Percentiles rank a stretch among this genome's conserved stretches.
These are phyloP conservation scores for Echium plantagineum DNA, from an alignment of 257 asterid genomes.

Conservation along the genomic window DNA sequence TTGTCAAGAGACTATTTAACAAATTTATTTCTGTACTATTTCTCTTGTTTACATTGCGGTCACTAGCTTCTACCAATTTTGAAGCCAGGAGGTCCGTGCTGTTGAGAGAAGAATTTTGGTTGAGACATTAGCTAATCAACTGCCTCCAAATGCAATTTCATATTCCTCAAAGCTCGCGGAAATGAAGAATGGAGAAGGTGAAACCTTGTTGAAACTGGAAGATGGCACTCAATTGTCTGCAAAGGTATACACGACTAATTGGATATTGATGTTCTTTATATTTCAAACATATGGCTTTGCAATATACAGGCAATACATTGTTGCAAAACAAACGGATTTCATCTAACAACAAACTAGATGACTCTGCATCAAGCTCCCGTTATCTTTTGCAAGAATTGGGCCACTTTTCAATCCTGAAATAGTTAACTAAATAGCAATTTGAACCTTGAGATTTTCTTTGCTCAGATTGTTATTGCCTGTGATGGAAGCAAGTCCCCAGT, in stretches of 20 bases:
- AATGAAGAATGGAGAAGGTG: slow-evolving; percentile 23
- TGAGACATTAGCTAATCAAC: slow-evolving; percentile 60
- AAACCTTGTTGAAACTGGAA: slow-evolving; percentile 37
- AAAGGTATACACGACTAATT: slow-evolving; percentile 29
- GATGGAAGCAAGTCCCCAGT: slow-evolving; percentile 82
- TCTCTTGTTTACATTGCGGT: neutral
- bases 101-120: slow-evolving; percentile 69
- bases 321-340: neutral
- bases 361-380: no score
- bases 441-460: neutral
- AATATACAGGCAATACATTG: neutral
- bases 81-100: slow-evolving; percentile 92
- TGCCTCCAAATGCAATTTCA: slow-evolving; percentile 46
- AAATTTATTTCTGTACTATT: neutral
- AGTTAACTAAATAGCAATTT: no score
- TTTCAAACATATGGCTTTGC: neutral
- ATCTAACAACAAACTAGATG: no score
- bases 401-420: no score
- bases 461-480: slow-evolving; percentile 72
- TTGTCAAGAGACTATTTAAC: no score
- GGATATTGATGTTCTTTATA: neutral
- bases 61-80: slow-evolving; percentile 2
- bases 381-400: no score
- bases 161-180: slow-evolving; percentile 58
- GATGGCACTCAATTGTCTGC: slow-evolving; percentile 54